Base-by-base conservation (phyloP, 2,329 filamentous ascomycete species). In the Fusarium sp. region DNA sequence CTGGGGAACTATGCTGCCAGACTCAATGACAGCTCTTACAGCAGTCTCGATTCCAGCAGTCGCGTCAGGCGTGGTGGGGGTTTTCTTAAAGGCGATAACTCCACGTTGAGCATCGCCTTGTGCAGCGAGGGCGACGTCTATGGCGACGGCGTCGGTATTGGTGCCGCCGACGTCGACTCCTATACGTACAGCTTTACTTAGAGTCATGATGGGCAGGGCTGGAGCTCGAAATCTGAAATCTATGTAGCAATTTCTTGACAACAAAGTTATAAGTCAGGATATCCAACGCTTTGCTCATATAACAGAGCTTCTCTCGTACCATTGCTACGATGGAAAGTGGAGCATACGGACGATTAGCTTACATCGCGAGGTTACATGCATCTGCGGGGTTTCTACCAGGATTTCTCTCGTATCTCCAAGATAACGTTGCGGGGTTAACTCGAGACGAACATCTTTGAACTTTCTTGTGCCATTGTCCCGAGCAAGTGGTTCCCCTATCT, bases 21-120 rank as follows among this genome's bases (percentile, higher is more conserved):
- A 12, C 7, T 70, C 48, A 30, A 81, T 70, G 11, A 87, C 82
- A 28, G 83, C 85, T 7, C 34, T 54, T 0, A 54, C 24, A 9
- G 51, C 51, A 5, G 79, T 74, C 61, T 83, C 84, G 9, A 84
- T 84, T 65, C 86, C 82, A 3, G 82, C 77, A 2, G 64, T 67
- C 11, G 50, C 52, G 34, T 61, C 47, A n/a, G 51, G 50, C 17
- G 84, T 87, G 3, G 85, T 87, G 1, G 82, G 79, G 2, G 66
- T 51, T 30, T 74, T 74, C n/a, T 66, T 56, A 2, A 57, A 61
- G 6, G 71, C 71, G 8, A 72, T 28, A 39, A 72, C 61, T 30
- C 60, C 51, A 1, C 51, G 32, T 3, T 38, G 34, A 20, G 51
- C 8, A 38, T 54, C 51, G 7, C 51, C 51, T n/a, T 54, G 51